Conservation (phyloP, 2,329 filamentous ascomycete species). For the Aureobasidium namibiae region DNA sequence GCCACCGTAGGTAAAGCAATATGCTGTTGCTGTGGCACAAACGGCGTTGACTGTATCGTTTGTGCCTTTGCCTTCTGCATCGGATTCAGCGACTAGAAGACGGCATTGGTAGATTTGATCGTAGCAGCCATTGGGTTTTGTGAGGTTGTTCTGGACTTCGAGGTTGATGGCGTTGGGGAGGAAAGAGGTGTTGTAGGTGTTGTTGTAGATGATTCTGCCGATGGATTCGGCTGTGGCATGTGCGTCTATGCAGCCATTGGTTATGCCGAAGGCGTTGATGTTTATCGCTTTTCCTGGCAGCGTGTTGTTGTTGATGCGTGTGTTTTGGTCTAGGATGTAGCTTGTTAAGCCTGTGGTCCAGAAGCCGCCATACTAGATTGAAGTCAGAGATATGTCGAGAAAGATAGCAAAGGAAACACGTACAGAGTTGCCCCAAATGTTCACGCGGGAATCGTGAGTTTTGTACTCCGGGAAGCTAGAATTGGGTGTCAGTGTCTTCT, state of each 20-base stretch:
- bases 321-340: constrained; percentile 52
- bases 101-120: not conserved
- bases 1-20: not conserved
- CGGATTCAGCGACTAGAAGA: not conserved
- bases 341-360: constrained; percentile 56
- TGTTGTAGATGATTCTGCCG: constrained; percentile 26
- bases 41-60: not conserved
- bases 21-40: not conserved
- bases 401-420: not conserved
- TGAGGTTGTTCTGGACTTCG: not conserved
- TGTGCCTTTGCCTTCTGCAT: not conserved
- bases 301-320: constrained; percentile 37
- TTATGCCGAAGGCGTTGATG: constrained; percentile 46
- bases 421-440: not conserved
- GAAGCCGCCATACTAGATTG: constrained; percentile 38
- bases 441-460: not conserved
- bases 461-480: not conserved
- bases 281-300: constrained; percentile 32
- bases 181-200: constrained; percentile 30
- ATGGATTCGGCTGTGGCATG: constrained; percentile 33
- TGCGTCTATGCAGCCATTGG: constrained; percentile 50
- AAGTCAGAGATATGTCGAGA: not conserved
- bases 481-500: not conserved
- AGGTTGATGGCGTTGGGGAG: constrained; percentile 2
- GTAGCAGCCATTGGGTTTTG: not conserved